Evolutionary conservation across 176 grass and related monocot genomes (phyloP), one percentile per base, ranked within the genome.

Genomic region (Aechmea fasciata): DNA sequence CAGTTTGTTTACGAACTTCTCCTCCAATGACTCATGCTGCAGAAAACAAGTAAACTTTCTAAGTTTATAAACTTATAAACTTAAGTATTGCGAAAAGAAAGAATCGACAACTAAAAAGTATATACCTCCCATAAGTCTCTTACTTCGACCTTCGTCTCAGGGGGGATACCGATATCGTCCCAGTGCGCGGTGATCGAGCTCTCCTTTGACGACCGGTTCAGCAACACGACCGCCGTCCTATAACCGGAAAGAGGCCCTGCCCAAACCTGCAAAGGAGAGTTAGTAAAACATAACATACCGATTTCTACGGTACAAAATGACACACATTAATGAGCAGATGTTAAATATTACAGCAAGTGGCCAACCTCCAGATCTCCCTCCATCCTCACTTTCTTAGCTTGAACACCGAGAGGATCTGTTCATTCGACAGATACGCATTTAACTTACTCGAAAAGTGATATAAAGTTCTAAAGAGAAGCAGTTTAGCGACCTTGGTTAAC

Each of bases 91-190:
- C 33, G 33, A 41, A 41, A 41, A 15, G 49, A 24, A 11, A 33
- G 10, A 73, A 13, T 68, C 3, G 20, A 20, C n/a, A 61, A 61
- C 3, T 61, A 61, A 19, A 0, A 61, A 25, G n/a, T n/a, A n/a
- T 71, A 26, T 26, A 96, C 87, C 87, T 81, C 70, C 88, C 88
- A 96, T 7, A 89, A 75, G 73, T 96, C 91, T 83, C 84, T 62
- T 57, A 75, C 84, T 73, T 87, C 29, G 67, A 90, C 81, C 55
- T 23, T 11, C 0, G 87, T 90, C 71, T 73, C 84, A 24, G 75
- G 71, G 22, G 91, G 87, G 77, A 96, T 68, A 62, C 84, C 87
- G 66, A 91, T 49, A 74, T 96, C 91, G 52, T 84, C 76, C 91
- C 91, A 96, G 55, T 76, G 69, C 70, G 80, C 81, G 47, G 76